Percentiles rank a stretch among this genome's conserved stretches.
Evolutionary conservation across 2,329 filamentous ascomycete species (phyloP).

Genomic region (Colletotrichum caudatum): DNA sequence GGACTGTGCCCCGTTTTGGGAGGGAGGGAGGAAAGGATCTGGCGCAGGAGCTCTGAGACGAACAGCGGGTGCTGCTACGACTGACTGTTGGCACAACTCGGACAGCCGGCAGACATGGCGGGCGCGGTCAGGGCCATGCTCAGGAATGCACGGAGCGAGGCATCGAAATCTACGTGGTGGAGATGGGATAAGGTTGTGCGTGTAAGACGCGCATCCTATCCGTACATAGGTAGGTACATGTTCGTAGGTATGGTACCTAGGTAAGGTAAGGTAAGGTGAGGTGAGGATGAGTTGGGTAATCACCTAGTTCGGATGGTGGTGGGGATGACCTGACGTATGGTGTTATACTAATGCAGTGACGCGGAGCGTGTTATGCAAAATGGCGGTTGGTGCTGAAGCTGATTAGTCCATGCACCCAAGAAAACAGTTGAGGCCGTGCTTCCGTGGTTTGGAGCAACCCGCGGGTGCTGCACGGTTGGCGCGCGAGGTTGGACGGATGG

Average conservation of each 20-base stretch:
- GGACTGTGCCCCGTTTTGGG: neutral
- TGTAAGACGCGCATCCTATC: slow-evolving; percentile 15
- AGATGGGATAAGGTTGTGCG: slow-evolving; percentile 19
- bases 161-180: slow-evolving; percentile 30
- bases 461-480: slow-evolving; percentile 1
- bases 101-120: neutral
- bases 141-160: slow-evolving; percentile 15
- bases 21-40: neutral
- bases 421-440: slow-evolving; percentile 18
- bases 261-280: too few species aligned
- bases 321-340: slow-evolving; percentile 37
- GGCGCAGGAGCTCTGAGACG: slow-evolving; percentile 16
- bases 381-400: slow-evolving; percentile 21
- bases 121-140: too few species aligned
- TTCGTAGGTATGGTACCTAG: too few species aligned
- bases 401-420: neutral
- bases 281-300: too few species aligned
- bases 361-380: slow-evolving; percentile 33
- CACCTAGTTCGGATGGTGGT: too few species aligned
- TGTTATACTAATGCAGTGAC: slow-evolving; percentile 26
- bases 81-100: slow-evolving; percentile 9
- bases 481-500: neutral
- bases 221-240: neutral
- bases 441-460: slow-evolving; percentile 11
- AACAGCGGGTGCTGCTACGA: slow-evolving; percentile 6